These are phyloP conservation scores for Microstegium vimineum DNA, from an alignment of 176 grass and related monocot species.

Conservation along the genomic window DNA sequence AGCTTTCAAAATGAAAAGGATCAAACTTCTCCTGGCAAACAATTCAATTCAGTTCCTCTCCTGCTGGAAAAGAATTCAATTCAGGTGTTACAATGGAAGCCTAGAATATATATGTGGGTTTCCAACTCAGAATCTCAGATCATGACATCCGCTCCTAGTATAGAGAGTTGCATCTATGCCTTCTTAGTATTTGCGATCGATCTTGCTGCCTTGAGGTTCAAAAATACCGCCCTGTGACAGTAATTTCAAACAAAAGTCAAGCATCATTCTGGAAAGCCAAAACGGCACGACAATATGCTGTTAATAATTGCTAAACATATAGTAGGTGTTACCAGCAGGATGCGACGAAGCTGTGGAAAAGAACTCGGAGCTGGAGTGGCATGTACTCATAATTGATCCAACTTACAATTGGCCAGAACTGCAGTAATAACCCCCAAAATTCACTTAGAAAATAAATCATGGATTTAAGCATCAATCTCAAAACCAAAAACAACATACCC, in stretches of 20 bases:
- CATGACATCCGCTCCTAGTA: not conserved
- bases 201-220: conserved; percentile 84
- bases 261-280: not conserved
- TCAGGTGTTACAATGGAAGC: not conserved
- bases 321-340: conserved; percentile 56
- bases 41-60: not conserved
- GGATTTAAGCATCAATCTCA: not conserved
- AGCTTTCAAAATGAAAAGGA: not conserved
- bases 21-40: not conserved
- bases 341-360: conserved; percentile 71
- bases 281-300: not conserved
- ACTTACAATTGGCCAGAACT: conserved; percentile 87
- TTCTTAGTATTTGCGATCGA: conserved; percentile 58
- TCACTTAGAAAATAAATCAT: not conserved
- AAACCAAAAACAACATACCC: conserved; percentile 28
- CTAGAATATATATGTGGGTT: not conserved
- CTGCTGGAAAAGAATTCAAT: not conserved
- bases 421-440: not conserved
- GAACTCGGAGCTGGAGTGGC: conserved; percentile 86
- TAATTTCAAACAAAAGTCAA: conserved; percentile 17
- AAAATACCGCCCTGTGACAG: conserved; percentile 64
- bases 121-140: conserved; percentile 16
- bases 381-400: conserved; percentile 93
- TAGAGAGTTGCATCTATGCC: conserved; percentile 30
- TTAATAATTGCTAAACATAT: not conserved